phyloP scores from a whole-genome alignment of 352 stramenopile species.

The Phytophthora palmivora region DNA sequence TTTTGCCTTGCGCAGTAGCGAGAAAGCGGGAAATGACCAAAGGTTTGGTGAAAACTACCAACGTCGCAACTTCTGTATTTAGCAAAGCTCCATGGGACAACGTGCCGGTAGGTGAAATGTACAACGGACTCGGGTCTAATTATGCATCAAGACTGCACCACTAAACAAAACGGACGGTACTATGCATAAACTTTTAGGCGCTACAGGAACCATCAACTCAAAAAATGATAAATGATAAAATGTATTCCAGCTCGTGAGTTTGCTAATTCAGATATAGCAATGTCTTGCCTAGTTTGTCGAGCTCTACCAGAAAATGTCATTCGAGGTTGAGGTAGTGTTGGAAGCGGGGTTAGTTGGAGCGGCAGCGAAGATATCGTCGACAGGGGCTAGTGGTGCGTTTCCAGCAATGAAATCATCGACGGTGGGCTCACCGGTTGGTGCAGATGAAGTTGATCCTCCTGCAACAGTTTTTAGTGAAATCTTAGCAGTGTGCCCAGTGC shows the following conservation, averaged over 20 bases:
- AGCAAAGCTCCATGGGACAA: constrained; percentile 21
- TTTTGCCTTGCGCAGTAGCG: constrained; percentile 14
- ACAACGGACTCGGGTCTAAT: constrained; percentile 32
- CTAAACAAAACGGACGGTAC: constrained; percentile 29
- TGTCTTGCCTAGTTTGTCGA: background rate
- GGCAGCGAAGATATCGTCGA: constrained; percentile 30
- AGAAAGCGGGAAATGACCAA: constrained; percentile 36
- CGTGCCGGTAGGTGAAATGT: constrained; percentile 1
- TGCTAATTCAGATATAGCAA: background rate
- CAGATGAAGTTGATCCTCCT: constrained; percentile 8
- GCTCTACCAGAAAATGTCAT: constrained; percentile 45
- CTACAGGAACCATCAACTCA: background rate
- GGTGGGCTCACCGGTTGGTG: constrained; percentile 30
- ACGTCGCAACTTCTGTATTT: constrained; percentile 33
- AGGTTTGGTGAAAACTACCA: constrained; percentile 13
- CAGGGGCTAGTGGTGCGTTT: constrained; percentile 23
- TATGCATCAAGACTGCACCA: constrained; percentile 6
- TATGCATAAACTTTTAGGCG: background rate
- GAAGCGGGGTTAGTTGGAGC: constrained; percentile 20
- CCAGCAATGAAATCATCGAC: constrained; percentile 64
- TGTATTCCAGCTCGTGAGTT: constrained; percentile 11
- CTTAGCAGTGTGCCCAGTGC: constrained; percentile 36
- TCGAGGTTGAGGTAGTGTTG: constrained; percentile 23
- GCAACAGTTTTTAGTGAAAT: constrained; percentile 74
- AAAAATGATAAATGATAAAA: constrained; percentile 22